Evolutionary conservation across 169 alveolate species (phyloP), one percentile per base, ranked within the genome.

Genomic region (Theileria parva): DNA sequence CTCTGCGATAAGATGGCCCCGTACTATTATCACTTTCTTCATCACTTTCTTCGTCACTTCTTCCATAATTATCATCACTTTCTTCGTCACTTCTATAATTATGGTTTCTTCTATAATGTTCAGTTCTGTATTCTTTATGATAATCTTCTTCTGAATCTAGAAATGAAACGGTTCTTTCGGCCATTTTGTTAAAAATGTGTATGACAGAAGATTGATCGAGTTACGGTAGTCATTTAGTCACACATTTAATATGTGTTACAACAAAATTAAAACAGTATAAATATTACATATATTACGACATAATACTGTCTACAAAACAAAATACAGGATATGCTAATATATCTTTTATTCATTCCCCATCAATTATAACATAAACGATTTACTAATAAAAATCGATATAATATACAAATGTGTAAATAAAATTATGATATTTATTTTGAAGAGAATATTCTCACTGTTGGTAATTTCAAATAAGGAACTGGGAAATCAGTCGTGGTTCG

Each of bases 401-500:
- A 21, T 6, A 57, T 57, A 57, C 34, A 57, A 57, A 57, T 57
- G 66, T 57, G 66, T 57, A 25, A 21, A 44, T 9, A 32, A 21
- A 21, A 32, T n/a, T 9, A 63, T 19, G 39, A 72, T 81, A 74
- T 81, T 81, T 77, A 70, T 64, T 39, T 64, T 81, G 55, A 84
- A 81, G 55, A 39, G 88, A 21, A 59, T 75, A 7, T 44, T 81
- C 21, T 81, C 88, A 39, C 77, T 81, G 12, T 63, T 81, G 15
- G 72, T 81, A 21, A 53, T 76, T 13, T 74, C 70, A 2, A 74
- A 75, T 34, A 75, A 81, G 32, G 64, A 81, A 27, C 71, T 78
- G 0, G 88, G 88, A 0, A 81, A 81, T 76, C 77, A 79, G 23
- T 55, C 88, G 13, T 81, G 88, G 88, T 32, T 74, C 61, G 88